Evolutionary conservation across 768 basidiomycete genomes (phyloP), one percentile per base, ranked within the genome.

Genomic region (Hygrocybe punicea): DNA sequence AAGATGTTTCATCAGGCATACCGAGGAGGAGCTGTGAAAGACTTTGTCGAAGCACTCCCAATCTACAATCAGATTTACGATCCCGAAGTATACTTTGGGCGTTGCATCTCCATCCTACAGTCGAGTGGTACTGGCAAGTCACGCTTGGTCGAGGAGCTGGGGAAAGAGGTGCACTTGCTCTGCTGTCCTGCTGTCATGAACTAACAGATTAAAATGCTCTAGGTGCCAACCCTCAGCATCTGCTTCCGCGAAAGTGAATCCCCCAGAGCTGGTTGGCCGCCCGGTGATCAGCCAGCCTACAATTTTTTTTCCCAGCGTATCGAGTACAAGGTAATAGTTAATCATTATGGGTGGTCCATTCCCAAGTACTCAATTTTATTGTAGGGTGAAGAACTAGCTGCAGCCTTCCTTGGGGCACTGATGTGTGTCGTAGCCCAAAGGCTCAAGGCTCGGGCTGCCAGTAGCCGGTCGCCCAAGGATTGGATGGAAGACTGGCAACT

Each of bases 351-450:
- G 23, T 48, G 46, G 46, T 48, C 46, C 23, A 48, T 48, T 48
- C 46, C 29, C 29, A 29, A 29, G 29, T 21, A 13, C 23, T 21
- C 21, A 48, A 4, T n/a, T 21, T 23, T 24, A 29, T 29, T 48
- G 14, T 24, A 56, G 55, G 55, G 55, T 36, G 55, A 56, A 34
- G 55, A 56, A 36, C 46, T 49, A 17, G 55, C 55, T 24, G 55
- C 25, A 13, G 55, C 45, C 33, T 49, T 56, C 25, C 55, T 56
- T 34, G 55, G 46, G 17, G 55, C 46, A 25, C 25, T 56, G 36
- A 48, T 56, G 44, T 23, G 25, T 39, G 35, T 56, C 34, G 35
- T 56, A 45, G 23, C 47, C 34, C 21, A 56, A 21, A 34, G 25
- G 36, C 55, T 56, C 33, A 39, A 49, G 46, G 16, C 23, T 21